phyloP scores from a whole-genome alignment of 352 stramenopile species.

The Pythium oligandrum region DNA sequence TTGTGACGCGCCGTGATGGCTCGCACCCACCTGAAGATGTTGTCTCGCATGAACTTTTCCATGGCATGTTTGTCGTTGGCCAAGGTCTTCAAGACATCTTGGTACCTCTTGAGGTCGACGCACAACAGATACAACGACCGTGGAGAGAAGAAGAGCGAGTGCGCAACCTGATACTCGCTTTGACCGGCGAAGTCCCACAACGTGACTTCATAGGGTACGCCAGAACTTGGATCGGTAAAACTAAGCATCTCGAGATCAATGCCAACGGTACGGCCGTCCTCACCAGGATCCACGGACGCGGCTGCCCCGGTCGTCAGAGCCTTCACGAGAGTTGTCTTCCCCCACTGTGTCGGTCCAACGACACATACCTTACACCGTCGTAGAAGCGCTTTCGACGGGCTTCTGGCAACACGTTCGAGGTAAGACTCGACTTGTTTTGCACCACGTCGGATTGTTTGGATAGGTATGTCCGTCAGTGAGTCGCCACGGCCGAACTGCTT shows the following conservation, averaged over 20 bases:
- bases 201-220: slow-evolving; percentile 3
- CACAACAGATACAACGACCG: slow-evolving; percentile 9
- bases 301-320: slow-evolving; percentile 6
- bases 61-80: slow-evolving; percentile 6
- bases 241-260: slow-evolving; percentile 2
- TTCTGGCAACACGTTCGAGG: slow-evolving; percentile 4
- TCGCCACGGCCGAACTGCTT: slow-evolving; percentile 7
- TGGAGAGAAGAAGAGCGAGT: slow-evolving; percentile 10
- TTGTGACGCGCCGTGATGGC: slow-evolving; percentile 3
- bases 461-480: slow-evolving; percentile 5
- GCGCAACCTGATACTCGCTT: slow-evolving; percentile 9
- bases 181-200: slow-evolving; percentile 14
- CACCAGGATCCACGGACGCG: slow-evolving; percentile 5
- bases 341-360: slow-evolving; percentile 9
- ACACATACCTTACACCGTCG: slow-evolving; percentile 11
- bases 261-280: slow-evolving; percentile 7
- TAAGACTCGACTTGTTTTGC: slow-evolving; percentile 6
- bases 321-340: slow-evolving; percentile 10
- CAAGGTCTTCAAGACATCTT: slow-evolving; percentile 1
- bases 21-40: slow-evolving; percentile 8
- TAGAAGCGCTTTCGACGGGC: slow-evolving; percentile 2
- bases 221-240: slow-evolving; percentile 1
- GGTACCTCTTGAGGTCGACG: slow-evolving; percentile 11
- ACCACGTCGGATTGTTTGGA: slow-evolving; percentile 2
- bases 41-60: slow-evolving; percentile 8